Percentiles rank a stretch among this genome's conserved stretches.
Conservation (phyloP, 2,329 filamentous ascomycete species). For the Chalaropsis ovoidea region DNA sequence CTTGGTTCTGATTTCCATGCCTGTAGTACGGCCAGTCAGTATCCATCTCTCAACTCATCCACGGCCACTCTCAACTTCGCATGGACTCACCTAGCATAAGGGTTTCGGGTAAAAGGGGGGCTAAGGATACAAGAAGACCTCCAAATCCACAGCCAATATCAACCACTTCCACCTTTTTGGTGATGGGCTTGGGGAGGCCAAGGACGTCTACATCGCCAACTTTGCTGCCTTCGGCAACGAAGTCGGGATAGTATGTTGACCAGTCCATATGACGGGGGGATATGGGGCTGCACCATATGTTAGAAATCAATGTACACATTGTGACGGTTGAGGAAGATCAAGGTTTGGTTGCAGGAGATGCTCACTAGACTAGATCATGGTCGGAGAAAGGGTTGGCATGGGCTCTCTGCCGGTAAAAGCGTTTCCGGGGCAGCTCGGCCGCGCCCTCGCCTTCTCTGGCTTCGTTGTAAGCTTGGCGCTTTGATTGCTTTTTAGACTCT, state of each 20-base stretch:
- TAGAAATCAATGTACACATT: constrained; percentile 17
- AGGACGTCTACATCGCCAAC: constrained; percentile 20
- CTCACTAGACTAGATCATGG: constrained; percentile 78
- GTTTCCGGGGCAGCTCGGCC: constrained; percentile 73
- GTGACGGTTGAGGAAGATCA: not conserved
- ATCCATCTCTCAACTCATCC: not conserved
- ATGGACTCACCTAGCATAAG: constrained; percentile 61
- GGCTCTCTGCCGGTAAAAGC: constrained; percentile 89
- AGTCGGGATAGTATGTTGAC: constrained; percentile 72
- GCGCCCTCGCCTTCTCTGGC: constrained; percentile 34
- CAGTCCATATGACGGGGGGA: constrained; percentile 83
- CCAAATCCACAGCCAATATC: constrained; percentile 98
- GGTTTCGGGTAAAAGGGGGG: constrained; percentile 68
- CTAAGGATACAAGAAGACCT: constrained; percentile 75
- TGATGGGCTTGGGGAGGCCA: constrained; percentile 22
- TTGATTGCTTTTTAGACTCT: constrained; percentile 47
- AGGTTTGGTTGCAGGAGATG: constrained; percentile 26
- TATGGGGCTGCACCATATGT: constrained; percentile 49
- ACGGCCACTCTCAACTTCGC: not conserved
- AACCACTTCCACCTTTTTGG: constrained; percentile 71
- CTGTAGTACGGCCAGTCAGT: constrained; percentile 35
- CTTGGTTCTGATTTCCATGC: constrained; percentile 83
- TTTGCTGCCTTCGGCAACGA: constrained; percentile 38
- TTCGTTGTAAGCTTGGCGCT: constrained; percentile 55
- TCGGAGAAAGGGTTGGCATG: constrained; percentile 98